phyloP scores from a whole-genome alignment of 225 moss, liverwort and hornwort species.

The Pseudoscleropodium purum region DNA sequence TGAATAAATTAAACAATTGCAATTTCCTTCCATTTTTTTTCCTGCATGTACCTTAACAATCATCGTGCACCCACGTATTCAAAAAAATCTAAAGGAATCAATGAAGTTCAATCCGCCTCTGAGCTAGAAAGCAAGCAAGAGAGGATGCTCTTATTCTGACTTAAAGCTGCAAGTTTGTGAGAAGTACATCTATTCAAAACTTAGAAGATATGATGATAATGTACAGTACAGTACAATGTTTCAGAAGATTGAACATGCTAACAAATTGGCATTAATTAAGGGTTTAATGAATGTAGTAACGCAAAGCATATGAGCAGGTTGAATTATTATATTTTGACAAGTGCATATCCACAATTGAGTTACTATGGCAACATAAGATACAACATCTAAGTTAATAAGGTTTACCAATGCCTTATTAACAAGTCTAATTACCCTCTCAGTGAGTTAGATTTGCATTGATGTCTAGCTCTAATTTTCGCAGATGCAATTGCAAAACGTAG shows the following conservation, averaged over 20 bases:
- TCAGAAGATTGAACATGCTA: neutral
- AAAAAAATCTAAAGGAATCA: neutral
- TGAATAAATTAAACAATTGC: neutral
- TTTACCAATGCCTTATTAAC: neutral
- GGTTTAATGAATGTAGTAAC: neutral
- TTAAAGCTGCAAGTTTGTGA: neutral
- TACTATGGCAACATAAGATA: neutral
- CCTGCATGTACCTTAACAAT: neutral
- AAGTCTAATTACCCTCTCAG: neutral
- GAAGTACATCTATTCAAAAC: neutral
- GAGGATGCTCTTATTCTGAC: neutral
- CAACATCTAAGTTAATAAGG: neutral
- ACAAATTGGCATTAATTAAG: neutral
- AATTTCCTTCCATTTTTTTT: neutral
- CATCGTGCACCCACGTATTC: neutral
- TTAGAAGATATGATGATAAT: neutral
- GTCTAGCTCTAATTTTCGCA: neutral
- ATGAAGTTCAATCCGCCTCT: neutral
- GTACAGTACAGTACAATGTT: neutral
- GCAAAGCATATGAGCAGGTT: neutral
- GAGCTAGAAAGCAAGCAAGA: neutral
- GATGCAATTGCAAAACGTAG: neutral
- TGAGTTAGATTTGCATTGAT: neutral
- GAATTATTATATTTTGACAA: neutral
- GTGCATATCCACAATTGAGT: neutral